A percentile compares a stretch with the other conserved stretches of the same genome.
Evolutionary conservation across 129 eudicot species (phyloP).

Genomic region (Chrysanthemum lavandulifolium): DNA sequence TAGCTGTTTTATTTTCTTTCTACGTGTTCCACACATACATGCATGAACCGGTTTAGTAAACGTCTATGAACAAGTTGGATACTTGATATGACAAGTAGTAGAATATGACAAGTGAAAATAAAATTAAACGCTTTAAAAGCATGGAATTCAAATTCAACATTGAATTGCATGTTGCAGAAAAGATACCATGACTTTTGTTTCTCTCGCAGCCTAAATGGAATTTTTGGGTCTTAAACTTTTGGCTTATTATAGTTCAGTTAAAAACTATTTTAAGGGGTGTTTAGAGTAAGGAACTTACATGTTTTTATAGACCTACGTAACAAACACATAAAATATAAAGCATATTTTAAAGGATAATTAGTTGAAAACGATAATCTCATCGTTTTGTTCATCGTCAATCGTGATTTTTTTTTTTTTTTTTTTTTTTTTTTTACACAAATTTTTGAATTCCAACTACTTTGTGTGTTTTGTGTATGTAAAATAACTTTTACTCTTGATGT

Average conservation of each 20-base stretch:
- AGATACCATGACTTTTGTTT: constrained; percentile 4
- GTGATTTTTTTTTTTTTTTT: too few species aligned
- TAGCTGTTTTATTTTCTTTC: constrained; percentile 5
- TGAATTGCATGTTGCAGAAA: constrained; percentile 25
- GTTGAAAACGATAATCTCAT: too few species aligned
- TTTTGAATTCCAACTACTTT: too few species aligned
- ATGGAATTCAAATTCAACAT: constrained; percentile 27
- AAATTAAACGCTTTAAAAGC: not conserved
- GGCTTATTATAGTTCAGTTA: not conserved
- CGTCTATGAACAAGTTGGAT: constrained; percentile 6
- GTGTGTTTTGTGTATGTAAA: too few species aligned
- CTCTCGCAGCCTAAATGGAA: constrained; percentile 22
- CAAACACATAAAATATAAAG: too few species aligned
- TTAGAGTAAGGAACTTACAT: too few species aligned
- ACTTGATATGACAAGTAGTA: constrained; percentile 3
- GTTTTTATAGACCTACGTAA: too few species aligned
- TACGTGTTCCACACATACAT: constrained; percentile 26
- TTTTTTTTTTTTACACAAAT: too few species aligned
- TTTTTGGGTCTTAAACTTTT: not conserved
- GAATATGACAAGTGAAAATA: not conserved
- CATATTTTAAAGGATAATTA: too few species aligned
- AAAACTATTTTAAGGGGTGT: too few species aligned
- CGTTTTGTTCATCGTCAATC: too few species aligned
- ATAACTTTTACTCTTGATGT: too few species aligned
- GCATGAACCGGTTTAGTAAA: constrained; percentile 20